Conservation (phyloP, 2,329 filamentous ascomycete genomes). For the Pseudogymnoascus verrucosus region DNA sequence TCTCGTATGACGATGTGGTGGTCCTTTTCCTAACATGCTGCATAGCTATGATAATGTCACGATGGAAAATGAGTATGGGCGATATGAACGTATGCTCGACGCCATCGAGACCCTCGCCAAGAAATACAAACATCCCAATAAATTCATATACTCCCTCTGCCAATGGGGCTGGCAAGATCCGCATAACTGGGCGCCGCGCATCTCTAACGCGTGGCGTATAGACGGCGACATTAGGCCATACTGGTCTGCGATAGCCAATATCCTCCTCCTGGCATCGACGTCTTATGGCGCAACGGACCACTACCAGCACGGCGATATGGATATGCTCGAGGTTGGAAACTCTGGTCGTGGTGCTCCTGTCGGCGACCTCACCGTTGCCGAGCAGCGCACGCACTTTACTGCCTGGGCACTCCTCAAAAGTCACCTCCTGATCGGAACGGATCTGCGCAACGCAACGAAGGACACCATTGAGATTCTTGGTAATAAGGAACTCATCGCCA, state of each 20-base stretch:
- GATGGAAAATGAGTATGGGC: slow-evolving; percentile 23
- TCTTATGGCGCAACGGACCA: neutral
- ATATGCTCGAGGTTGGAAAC: slow-evolving; percentile 23
- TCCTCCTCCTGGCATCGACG: neutral
- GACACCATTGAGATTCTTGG: slow-evolving; percentile 19
- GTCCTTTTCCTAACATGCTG: neutral
- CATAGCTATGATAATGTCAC: slow-evolving; percentile 21
- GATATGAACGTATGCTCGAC: slow-evolving; percentile 23
- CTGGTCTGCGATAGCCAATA: slow-evolving; percentile 24
- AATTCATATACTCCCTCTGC: slow-evolving; percentile 24
- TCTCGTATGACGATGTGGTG: neutral
- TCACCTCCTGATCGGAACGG: slow-evolving; percentile 9
- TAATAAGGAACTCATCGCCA: slow-evolving; percentile 21
- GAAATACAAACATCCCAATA: slow-evolving; percentile 8
- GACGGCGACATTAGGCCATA: slow-evolving; percentile 25
- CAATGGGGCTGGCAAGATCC: slow-evolving; percentile 39
- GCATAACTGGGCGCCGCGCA: slow-evolving; percentile 17
- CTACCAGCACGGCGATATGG: slow-evolving; percentile 6
- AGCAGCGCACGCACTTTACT: slow-evolving; percentile 29
- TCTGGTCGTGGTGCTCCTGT: slow-evolving; percentile 22
- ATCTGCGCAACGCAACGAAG: slow-evolving; percentile 16
- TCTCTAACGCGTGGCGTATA: slow-evolving; percentile 25
- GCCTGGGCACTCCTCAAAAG: slow-evolving; percentile 31
- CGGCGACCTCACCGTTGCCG: slow-evolving; percentile 21
- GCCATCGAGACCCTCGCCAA: slow-evolving; percentile 10